Evolutionary conservation across 495 filamentous ascomycete species (phyloP), one percentile per base, ranked within the genome.

Genomic region (Aspergillus steynii): DNA sequence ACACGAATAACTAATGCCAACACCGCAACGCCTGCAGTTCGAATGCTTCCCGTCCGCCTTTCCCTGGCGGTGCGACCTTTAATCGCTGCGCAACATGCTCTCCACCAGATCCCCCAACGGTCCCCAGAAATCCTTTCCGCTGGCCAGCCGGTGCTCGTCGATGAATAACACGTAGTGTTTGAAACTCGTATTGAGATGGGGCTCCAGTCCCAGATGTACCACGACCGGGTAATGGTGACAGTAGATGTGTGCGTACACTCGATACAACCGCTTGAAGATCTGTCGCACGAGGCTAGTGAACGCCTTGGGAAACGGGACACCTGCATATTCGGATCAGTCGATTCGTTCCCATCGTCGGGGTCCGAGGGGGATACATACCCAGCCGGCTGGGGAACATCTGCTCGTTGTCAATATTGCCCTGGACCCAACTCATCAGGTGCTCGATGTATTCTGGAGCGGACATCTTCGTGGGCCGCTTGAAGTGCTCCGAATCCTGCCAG

Each of bases 181-280:
- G 85, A 99, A 99, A 79, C 90, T 95, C 51, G 95, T 99, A 78
- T 99, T 99, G 66, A 99, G 86, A 77, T 99, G 95, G 37, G 95
- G 93, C 77, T 99, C 95, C 58, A 99, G 83, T 31, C 95, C 95
- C 29, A 99, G 86, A 65, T 97, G 93, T 32, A 96, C 88, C 55
- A 99, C 88, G 50, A 99, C 95, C 15, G 93, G 93, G 76, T 99
- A 99, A 78, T 99, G 95, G 74, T 99, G 95, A 83, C 95, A 99
- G 83, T 99, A 99, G 67, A 99, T 97, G 75, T 99, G 95, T 45
- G 95, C 95, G 76, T 99, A 99, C 55, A 99, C 94, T 60, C 95
- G 90, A 77, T 98, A 99, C 74, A 99, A 87, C 65, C 95, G 90
- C 82, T 99, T 99, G 84, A 98, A 97, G 65, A 99, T 88, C 79